Evolutionary conservation across 768 basidiomycete genomes (phyloP).

Genomic region (Fomitopsis serialis): DNA sequence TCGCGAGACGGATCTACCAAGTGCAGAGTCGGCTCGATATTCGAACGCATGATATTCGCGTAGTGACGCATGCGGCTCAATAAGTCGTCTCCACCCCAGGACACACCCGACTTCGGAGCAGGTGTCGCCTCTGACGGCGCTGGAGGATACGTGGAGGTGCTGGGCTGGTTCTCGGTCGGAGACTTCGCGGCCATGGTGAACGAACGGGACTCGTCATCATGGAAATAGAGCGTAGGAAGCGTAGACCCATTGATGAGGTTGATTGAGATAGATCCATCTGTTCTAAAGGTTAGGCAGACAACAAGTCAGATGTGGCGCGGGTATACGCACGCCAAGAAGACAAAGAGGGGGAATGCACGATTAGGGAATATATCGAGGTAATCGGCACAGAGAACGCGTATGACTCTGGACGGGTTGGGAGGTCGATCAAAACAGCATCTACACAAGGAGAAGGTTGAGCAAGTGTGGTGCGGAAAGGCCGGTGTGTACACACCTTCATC

Average conservation of each 20-base stretch:
- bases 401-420: constrained; percentile 80
- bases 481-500: constrained; percentile 54
- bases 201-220: constrained; percentile 93
- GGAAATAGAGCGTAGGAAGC: constrained; percentile 88
- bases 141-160: constrained; percentile 49
- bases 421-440: constrained; percentile 84
- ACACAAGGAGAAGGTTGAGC: constrained; percentile 3
- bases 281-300: neutral
- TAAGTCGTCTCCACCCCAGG: constrained; percentile 88
- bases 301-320: neutral
- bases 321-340: constrained; percentile 72
- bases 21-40: constrained; percentile 79
- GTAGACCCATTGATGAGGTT: constrained; percentile 85
- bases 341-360: constrained; percentile 78
- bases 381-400: constrained; percentile 96
- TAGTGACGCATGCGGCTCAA: constrained; percentile 71
- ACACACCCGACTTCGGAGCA: constrained; percentile 38
- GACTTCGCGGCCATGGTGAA: constrained; percentile 47
- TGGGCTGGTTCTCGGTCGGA: constrained; percentile 24
- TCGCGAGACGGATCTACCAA: constrained; percentile 87
- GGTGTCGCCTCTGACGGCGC: constrained; percentile 48
- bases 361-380: constrained; percentile 83
- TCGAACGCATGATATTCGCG: constrained; percentile 79
- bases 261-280: constrained; percentile 85
- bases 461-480: constrained; percentile 2